Conservation (phyloP, 208 protist genomes). For the Wallacemonas sp. region DNA sequence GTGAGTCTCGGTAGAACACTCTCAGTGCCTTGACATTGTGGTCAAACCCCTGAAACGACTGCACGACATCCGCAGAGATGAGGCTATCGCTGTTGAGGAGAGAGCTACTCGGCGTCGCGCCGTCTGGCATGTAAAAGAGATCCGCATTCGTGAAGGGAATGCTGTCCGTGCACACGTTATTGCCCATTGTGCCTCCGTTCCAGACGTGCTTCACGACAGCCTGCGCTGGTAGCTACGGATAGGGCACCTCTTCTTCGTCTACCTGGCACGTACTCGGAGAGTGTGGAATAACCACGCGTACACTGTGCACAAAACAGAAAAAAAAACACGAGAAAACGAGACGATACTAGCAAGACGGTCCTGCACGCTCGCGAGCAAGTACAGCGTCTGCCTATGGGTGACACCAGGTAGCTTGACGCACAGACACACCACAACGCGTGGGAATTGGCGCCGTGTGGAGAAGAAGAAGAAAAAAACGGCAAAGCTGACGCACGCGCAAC, state of each 20-base stretch:
- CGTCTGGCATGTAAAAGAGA: constrained; percentile 16
- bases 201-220: no score
- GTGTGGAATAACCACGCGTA: no score
- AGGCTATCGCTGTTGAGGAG: constrained; percentile 8
- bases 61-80: constrained; percentile 1
- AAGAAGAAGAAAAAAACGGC: neutral
- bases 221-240: no score
- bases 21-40: constrained; percentile 57
- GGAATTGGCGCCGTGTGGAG: neutral
- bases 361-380: no score
- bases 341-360: no score
- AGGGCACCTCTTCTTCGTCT: no score
- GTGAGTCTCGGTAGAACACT: constrained; percentile 9
- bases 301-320: no score
- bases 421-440: neutral
- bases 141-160: constrained; percentile 49
- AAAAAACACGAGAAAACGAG: neutral
- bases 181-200: constrained; percentile 58
- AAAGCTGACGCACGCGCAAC: neutral
- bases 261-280: no score
- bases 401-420: no score
- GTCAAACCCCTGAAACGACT: constrained; percentile 28
- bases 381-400: no score
- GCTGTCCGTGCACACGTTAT: constrained; percentile 46
- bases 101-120: neutral